Base-by-base conservation (phyloP, 345 rosid genomes). In the Gynandropsis gynandra region DNA sequence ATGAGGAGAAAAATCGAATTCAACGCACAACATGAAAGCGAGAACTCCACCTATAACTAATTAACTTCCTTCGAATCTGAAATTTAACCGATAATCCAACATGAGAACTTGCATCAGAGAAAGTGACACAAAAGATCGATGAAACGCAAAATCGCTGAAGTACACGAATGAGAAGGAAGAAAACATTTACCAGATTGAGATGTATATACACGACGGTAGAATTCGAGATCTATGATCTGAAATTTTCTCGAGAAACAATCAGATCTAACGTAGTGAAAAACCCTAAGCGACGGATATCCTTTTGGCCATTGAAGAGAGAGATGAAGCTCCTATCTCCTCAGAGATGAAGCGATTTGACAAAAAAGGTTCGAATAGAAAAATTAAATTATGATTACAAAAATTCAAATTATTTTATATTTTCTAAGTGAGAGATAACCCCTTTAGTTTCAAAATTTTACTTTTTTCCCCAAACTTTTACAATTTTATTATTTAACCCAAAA, bases 21-120 rank as follows among this genome's bases (percentile, higher is more conserved):
- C 81, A 58, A 70, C 56, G 60, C 55, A 70, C 63, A 72, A 73
- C 85, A 82, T 80, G 78, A 68, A 80, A 70, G 35, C 38, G 36
- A 9, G 20, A 48, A 13, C 24, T 20, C 34, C 15, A 38, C 13
- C 11, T 4, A 16, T 43, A 44, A 50, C 47, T 47, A 9, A 31
- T 42, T 36, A 29, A 31, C 21, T 9, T 36, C 45, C 15, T 43
- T 43, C 1, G 15, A 58, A 59, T 65, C 65, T 65, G 45, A 29
- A 50, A 47, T 47, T 54, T 35, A 24, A 48, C 0, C 16, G 6
- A 60, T 10, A 7, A 18, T 24, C 29, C 2, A 62, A 36, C 45
- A 53, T 5, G 42, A 12, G 8, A 44, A 47, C 33, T 38, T 15
- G 32, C n/a, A 49, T 53, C 31, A 43, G 6, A 34, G 52, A 60